Conservation (phyloP, 108 stramenopile species). For the Mediolabrus comicus region DNA sequence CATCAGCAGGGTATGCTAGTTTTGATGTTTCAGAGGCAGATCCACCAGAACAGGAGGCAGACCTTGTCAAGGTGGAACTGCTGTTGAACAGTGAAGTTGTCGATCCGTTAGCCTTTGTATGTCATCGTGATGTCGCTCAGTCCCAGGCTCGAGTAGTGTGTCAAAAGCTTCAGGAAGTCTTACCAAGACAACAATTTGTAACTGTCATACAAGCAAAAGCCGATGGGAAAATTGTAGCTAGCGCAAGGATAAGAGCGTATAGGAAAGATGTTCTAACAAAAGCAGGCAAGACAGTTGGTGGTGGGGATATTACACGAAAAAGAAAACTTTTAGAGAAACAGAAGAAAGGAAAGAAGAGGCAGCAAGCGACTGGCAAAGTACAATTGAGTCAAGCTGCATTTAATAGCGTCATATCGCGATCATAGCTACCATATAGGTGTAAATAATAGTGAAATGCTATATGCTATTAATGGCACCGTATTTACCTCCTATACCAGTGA, state of each 20-base stretch:
- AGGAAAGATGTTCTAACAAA: constrained; percentile 97
- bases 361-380: constrained; percentile 92
- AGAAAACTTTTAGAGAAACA: constrained; percentile 99
- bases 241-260: constrained; percentile 86
- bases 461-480: neutral
- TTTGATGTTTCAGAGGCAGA: constrained; percentile 75
- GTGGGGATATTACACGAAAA: constrained; percentile 96
- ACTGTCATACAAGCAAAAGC: constrained; percentile 97
- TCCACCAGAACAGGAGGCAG: constrained; percentile 65
- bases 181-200: constrained; percentile 97
- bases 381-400: constrained; percentile 96
- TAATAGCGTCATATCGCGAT: constrained; percentile 81
- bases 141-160: constrained; percentile 80
- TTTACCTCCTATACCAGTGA: constrained; percentile 94
- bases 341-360: constrained; percentile 96
- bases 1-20: constrained; percentile 78
- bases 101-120: constrained; percentile 92
- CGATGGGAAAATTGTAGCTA: constrained; percentile 82
- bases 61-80: constrained; percentile 94
- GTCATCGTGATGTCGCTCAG: constrained; percentile 80
- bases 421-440: constrained; percentile 8
- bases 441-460: too few species aligned
- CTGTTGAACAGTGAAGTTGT: constrained; percentile 91
- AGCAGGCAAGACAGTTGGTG: constrained; percentile 93
- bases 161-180: constrained; percentile 87